A percentile compares a stretch with the other conserved stretches of the same genome.
phyloP scores from a whole-genome alignment of 257 asterid genomes.

The Przewalskia tangutica region DNA sequence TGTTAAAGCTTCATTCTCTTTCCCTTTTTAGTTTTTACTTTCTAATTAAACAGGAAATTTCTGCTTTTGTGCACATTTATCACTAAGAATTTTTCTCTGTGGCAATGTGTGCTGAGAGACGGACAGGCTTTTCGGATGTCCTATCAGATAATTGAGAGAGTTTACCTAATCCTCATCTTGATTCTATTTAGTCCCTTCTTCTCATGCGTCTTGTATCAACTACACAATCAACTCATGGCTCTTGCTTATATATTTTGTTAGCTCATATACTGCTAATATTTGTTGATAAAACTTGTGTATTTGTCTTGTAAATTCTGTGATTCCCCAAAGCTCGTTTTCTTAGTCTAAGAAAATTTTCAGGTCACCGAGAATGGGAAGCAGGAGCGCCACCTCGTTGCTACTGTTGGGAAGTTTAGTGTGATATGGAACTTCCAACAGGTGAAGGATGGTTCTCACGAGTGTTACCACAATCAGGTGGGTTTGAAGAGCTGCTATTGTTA shows the following conservation, averaged over 20 bases:
- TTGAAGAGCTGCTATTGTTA: slow-evolving; percentile 75
- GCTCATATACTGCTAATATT: neutral
- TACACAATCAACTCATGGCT: neutral
- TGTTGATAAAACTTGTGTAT: neutral
- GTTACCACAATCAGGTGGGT: slow-evolving; percentile 57
- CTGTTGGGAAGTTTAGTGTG: slow-evolving; percentile 96
- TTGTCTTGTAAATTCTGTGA: neutral
- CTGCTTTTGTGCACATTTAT: neutral
- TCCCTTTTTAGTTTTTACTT: neutral
- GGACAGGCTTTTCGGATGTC: neutral
- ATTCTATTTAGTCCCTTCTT: neutral
- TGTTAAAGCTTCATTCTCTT: too few species aligned
- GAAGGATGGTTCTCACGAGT: slow-evolving; percentile 81
- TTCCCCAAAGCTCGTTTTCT: neutral
- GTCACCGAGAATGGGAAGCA: slow-evolving; percentile 90
- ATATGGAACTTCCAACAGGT: slow-evolving; percentile 95
- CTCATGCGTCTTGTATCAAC: neutral
- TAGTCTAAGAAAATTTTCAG: slow-evolving; percentile 18
- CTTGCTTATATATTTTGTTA: neutral
- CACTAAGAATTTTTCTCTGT: neutral
- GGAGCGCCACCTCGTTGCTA: slow-evolving; percentile 92
- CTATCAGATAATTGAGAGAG: neutral
- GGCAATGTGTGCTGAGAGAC: neutral
- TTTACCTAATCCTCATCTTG: neutral
- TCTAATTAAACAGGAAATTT: neutral